These are phyloP conservation scores for Rubia yunnanensis DNA, from an alignment of 257 asterid species.

Conservation along the genomic window DNA sequence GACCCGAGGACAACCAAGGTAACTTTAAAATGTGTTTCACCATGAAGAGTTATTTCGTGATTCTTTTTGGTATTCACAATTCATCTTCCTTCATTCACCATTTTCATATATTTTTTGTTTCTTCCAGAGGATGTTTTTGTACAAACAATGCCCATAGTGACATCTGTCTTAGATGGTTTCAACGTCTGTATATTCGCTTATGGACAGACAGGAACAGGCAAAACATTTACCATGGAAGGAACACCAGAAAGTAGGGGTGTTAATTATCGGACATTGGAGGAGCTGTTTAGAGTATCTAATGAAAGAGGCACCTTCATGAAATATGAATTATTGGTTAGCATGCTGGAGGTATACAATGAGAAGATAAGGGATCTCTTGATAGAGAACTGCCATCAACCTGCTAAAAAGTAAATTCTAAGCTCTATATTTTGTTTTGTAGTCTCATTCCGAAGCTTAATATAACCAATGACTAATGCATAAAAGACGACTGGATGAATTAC, in stretches of 20 bases:
- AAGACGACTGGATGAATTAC: neutral
- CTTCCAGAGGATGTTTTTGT: constrained; percentile 63
- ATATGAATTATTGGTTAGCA: constrained; percentile 79
- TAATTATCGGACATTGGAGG: constrained; percentile 80
- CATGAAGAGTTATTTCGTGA: neutral
- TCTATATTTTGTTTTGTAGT: constrained; percentile 9
- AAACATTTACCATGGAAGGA: constrained; percentile 93
- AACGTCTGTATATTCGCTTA: constrained; percentile 96
- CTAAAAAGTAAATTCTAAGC: constrained; percentile 60
- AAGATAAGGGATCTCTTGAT: constrained; percentile 87
- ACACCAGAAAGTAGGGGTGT: constrained; percentile 85
- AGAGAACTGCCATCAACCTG: constrained; percentile 62
- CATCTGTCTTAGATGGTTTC: constrained; percentile 92
- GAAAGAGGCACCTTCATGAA: constrained; percentile 60
- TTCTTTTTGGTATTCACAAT: neutral
- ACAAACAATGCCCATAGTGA: constrained; percentile 76
- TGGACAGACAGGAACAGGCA: constrained; percentile 84
- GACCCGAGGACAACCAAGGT: constrained; percentile 88
- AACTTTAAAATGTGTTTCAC: constrained; percentile 6
- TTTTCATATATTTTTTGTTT: constrained; percentile 3
- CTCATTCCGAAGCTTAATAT: constrained; percentile 1
- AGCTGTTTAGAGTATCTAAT: constrained; percentile 57
- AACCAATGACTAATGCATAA: neutral
- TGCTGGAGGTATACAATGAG: constrained; percentile 97
- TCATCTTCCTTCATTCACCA: neutral